A percentile compares a stretch with the other conserved stretches of the same genome.
Conservation (phyloP, 2,329 filamentous ascomycete species). For the Colletotrichum chrysophilum region DNA sequence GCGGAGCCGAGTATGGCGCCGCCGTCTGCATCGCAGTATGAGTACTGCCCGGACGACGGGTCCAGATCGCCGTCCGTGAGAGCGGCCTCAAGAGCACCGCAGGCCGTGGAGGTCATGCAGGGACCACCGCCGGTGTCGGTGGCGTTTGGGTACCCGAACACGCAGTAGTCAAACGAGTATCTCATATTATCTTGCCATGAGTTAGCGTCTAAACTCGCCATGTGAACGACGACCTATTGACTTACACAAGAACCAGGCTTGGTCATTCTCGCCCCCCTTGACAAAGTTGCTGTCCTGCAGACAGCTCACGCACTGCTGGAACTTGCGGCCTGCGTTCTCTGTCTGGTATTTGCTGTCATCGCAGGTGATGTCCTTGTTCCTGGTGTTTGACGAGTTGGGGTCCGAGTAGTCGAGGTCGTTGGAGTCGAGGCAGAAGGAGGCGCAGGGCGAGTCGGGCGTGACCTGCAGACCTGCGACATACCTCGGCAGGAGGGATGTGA, state of each 20-base stretch:
- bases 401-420: constrained; percentile 45
- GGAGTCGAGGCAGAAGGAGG: constrained; percentile 53
- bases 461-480: constrained; percentile 46
- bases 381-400: constrained; percentile 50
- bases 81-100: constrained; percentile 47
- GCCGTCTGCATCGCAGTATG: constrained; percentile 50
- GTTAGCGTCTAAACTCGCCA: neutral
- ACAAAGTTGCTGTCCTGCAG: constrained; percentile 56
- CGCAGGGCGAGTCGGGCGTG: constrained; percentile 59
- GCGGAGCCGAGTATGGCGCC: constrained; percentile 36
- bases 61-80: constrained; percentile 45
- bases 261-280: constrained; percentile 54
- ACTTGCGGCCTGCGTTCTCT: constrained; percentile 46
- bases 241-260: constrained; percentile 63
- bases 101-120: constrained; percentile 56
- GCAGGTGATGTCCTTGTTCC: constrained; percentile 52
- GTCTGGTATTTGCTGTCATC: constrained; percentile 47
- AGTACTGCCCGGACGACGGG: constrained; percentile 38
- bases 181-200: constrained; percentile 55
- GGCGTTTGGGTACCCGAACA: constrained; percentile 57
- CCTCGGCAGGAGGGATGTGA: constrained; percentile 33
- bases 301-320: constrained; percentile 56
- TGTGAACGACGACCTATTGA: neutral
- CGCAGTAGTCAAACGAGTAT: constrained; percentile 56
- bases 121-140: constrained; percentile 49